Evolutionary conservation across 2,329 filamentous ascomycete species (phyloP).

Genomic region (Pseudogymnoascus sp.): DNA sequence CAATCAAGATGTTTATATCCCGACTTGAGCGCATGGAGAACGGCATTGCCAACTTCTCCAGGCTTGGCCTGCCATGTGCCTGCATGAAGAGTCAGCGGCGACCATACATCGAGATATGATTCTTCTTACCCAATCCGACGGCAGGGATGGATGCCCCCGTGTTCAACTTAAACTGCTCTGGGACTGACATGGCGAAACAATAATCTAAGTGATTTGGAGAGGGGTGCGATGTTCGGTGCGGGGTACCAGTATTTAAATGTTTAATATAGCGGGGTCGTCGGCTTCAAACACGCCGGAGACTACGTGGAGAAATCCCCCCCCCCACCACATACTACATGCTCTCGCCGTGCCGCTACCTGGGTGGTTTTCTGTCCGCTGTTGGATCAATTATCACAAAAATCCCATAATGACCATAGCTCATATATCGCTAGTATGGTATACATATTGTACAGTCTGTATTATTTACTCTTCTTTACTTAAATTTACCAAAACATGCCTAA

Average conservation of each 20-base stretch:
- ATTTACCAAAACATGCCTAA: constrained; percentile 15
- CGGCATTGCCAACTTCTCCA: constrained; percentile 34
- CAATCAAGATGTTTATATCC: constrained; percentile 39
- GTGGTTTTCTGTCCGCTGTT: background rate
- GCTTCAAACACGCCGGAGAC: background rate
- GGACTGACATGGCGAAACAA: constrained; percentile 8
- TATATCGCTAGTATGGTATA: background rate
- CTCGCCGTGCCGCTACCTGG: background rate
- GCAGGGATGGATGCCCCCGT: constrained; percentile 30
- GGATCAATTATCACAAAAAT: background rate
- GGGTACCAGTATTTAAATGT: background rate
- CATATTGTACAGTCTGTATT: background rate
- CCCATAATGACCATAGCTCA: background rate
- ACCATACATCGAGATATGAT: background rate
- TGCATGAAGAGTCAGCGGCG: background rate
- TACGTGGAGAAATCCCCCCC: background rate
- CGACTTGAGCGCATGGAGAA: constrained; percentile 52
- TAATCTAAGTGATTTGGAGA: constrained; percentile 16
- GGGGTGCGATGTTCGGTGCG: background rate
- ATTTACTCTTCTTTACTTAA: constrained; percentile 10
- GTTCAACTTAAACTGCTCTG: background rate
- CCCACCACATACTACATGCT: background rate
- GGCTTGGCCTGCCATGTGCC: constrained; percentile 17
- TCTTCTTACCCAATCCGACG: constrained; percentile 26
- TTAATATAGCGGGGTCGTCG: background rate